Conservation (phyloP, 2,329 filamentous ascomycete genomes). For the Verticillium longisporum region DNA sequence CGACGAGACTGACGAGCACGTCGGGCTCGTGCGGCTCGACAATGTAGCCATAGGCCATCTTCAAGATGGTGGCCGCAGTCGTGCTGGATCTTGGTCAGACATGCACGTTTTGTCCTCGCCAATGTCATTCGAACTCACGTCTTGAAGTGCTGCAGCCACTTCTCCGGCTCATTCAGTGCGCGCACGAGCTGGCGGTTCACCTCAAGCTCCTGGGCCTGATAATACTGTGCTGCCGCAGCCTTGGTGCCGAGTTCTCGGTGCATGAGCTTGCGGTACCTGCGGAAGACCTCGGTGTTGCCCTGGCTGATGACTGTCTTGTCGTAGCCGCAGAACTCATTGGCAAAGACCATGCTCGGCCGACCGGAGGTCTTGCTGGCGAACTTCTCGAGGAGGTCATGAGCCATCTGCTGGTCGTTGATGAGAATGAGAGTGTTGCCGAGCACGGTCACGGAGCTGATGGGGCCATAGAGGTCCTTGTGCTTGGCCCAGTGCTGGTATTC, state of each 20-base stretch:
- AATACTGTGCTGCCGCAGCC: conserved; percentile 11
- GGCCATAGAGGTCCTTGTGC: conserved; percentile 29
- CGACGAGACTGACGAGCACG: conserved; percentile 20
- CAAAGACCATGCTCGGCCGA: conserved; percentile 20
- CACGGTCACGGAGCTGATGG: conserved; percentile 30
- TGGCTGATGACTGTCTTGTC: conserved; percentile 11
- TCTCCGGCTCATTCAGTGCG: conserved; percentile 5
- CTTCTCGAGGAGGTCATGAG: conserved; percentile 28
- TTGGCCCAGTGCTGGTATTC: conserved; percentile 34
- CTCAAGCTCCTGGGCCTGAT: conserved; percentile 5
- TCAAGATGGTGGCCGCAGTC: conserved; percentile 3
- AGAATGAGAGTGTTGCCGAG: conserved; percentile 32
- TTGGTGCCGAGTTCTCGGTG: conserved; percentile 22
- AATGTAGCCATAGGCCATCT: conserved; percentile 18
- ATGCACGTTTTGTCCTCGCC: no score
- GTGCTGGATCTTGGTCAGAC: neutral
- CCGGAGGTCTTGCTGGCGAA: conserved; percentile 22
- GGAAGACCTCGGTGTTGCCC: conserved; percentile 16
- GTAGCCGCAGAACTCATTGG: conserved; percentile 19
- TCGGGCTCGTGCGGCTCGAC: conserved; percentile 21
- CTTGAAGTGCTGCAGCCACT: conserved; percentile 7
- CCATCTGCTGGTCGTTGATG: conserved; percentile 26
- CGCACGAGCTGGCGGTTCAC: conserved; percentile 6
- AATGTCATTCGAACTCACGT: conserved; percentile 4
- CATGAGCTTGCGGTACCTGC: conserved; percentile 16